Base-by-base conservation (phyloP, 257 asterid genomes). In the Nicotiana obtusifolia region DNA sequence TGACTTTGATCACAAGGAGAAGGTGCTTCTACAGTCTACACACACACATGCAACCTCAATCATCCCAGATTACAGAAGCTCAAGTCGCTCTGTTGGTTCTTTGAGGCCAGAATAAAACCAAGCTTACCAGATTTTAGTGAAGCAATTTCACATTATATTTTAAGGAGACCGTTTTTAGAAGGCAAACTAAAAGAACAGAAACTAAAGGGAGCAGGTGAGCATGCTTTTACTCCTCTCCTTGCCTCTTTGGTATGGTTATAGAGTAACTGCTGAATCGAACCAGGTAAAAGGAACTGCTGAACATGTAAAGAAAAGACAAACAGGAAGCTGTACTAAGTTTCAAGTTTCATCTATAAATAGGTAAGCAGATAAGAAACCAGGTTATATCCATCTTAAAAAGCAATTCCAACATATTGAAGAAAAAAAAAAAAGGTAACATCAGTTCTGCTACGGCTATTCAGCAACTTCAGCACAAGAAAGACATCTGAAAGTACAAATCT, bases 401-500 rank as follows among this genome's bases (percentile, higher is more conserved):
- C 62, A 49, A 49, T 75, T 71, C 80, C 19, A 15, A 11, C 57
- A 75, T 22, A 49, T 31, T 22, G 24, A 47, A 14, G n/a, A n/a
- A 9, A 20, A 61, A 4, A 15, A 4, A 49, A 15, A 26, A 49
- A 49, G 35, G 78, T 24, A 47, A 75, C 44, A 75, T 26, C 64
- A 49, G 44, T 75, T 75, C 44, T 49, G 37, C 80, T 15, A 75
- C 41, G 26, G 44, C 5, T 49, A 24, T 47, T 49, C 26, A 37
- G 41, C 80, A 47, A 49, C 16, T 75, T 75, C 80, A 49, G 80
- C 16, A 75, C 26, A 61, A 75, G 64, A 75, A 75, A 75, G 62
- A 75, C 14, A 49, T 75, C 62, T 75, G 41, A 24, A 49, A 75
- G 44, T 75, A 75, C 49, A 75, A 75, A 49, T 15, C 80, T 75